phyloP scores from a whole-genome alignment of 441 rosid genomes.

The Adansonia gregorii region DNA sequence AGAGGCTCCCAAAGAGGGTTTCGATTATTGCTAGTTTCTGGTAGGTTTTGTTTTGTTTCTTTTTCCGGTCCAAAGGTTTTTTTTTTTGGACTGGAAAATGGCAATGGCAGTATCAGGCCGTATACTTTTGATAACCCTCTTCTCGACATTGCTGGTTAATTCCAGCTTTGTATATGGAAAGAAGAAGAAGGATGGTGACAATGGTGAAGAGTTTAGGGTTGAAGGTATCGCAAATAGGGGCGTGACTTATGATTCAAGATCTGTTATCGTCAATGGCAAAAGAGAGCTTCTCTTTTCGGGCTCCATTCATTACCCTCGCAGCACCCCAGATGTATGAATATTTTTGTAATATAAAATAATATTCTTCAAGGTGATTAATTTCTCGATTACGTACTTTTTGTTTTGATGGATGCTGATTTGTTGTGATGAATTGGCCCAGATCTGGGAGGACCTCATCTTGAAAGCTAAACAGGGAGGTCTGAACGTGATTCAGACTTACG shows the following conservation, averaged over 20 bases:
- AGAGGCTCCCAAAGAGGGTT: slow-evolving; percentile 25
- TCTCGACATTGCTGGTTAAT: slow-evolving; percentile 36
- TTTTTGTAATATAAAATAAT: neutral
- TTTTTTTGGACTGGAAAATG: neutral
- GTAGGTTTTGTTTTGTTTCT: neutral
- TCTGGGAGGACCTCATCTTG: slow-evolving; percentile 64
- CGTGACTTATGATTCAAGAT: slow-evolving; percentile 73
- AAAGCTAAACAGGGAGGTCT: slow-evolving; percentile 78
- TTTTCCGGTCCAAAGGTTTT: no score
- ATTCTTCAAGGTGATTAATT: no score
- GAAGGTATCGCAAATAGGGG: neutral
- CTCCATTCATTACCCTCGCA: slow-evolving; percentile 88
- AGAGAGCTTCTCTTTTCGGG: slow-evolving; percentile 88
- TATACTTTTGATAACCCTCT: slow-evolving; percentile 29
- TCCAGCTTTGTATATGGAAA: slow-evolving; percentile 25
- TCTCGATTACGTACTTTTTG: neutral
- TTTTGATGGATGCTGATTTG: slow-evolving; percentile 13
- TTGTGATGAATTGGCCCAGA: slow-evolving; percentile 42
- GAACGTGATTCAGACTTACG: slow-evolving; percentile 77
- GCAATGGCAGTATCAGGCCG: neutral
- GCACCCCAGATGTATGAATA: slow-evolving; percentile 74
- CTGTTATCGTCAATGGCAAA: slow-evolving; percentile 75
- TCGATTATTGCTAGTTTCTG: neutral
- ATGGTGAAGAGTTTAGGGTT: neutral
- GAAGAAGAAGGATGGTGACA: neutral